Evolutionary conservation across 73 alveolate genomes (phyloP), one percentile per base, ranked within the genome.

Genomic region (Uronychia binucleata): DNA sequence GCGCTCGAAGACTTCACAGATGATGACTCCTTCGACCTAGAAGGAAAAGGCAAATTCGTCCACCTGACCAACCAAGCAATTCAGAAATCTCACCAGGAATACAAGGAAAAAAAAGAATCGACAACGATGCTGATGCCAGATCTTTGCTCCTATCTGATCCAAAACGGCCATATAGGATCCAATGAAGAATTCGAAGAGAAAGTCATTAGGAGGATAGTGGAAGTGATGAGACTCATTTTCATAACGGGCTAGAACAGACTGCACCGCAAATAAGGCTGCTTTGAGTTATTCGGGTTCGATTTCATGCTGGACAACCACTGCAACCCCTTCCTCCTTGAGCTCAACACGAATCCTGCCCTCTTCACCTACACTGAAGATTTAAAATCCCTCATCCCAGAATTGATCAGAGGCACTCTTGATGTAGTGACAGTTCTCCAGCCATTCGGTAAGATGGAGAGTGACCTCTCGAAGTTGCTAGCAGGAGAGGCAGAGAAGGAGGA

Each of bases 231-330:
- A 32, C 79, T 90, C 8, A 74, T 90, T 5, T 90, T 90, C 90
- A 28, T 79, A 35, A 76, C 75, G 1, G 85, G 58, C 0, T 74
- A 90, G 74, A 92, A 85, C 29, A 90, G 85, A 75, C 85, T 90
- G 0, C 86, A 84, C 29, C 33, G 80, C 34, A 78, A 83, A 34
- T 85, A 75, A 75, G 95, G 95, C 28, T 88, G 94, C 86, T 92
- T 89, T 88, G 97, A 95, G 81, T 85, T 95, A 67, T 91, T 90
- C 31, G 99, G 99, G 67, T 88, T 78, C 77, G 99, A 95, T 85
- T 85, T 88, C 57, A 75, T 95, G 90, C 74, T 95, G 80, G 99
- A 95, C 80, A 92, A 87, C 26, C 75, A 93, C 32, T 90, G 92
- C 0, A 91, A 91, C 57, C 97, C 94, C 5, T 88, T 87, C 84